Base-by-base conservation (phyloP, 495 filamentous ascomycete species). In the Talaromyces stipitatus region DNA sequence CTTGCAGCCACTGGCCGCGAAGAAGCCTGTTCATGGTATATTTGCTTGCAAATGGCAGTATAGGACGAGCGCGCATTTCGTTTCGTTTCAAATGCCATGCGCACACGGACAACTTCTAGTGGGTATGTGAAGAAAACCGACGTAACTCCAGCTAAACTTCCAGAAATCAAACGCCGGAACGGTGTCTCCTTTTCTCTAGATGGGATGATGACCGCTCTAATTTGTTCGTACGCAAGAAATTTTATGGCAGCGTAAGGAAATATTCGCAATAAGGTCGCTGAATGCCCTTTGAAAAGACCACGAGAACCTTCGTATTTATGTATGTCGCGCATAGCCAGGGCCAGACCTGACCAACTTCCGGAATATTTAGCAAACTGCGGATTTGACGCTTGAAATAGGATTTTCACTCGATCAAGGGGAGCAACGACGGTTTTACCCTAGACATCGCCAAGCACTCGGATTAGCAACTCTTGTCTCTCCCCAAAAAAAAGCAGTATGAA, bases 211-310 rank as follows among this genome's bases (percentile, higher is more conserved):
- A 85, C 61, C 10, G 84, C 79, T 22, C 94, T 87, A 57, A 96
- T 86, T 66, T 98, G 94, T 71, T 98, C 94, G 70, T 98, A 98
- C 22, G 94, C 91, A 41, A 97, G 79, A 71, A 98, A 98, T 62
- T 97, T 98, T 72, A 97, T 95, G 12, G 87, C 91, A 11, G 92
- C 94, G 69, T 98, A 98, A 6, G 94, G 94, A 67, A 97, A 98
- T 60, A 98, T 96, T 56, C 95, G 86, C 50, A 98, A 80, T 4
- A 97, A 72, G 0, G 94, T 98, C 12, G 91, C 94, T 16, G 91
- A 96, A 68, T 98, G 95, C 4, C 94, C 94, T 55, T 92, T 85
- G 69, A 86, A 98, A 16, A 98, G 78, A 2, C 95, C 94, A 16
- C 77, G 59, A 3, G 81, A 43, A 23, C 94, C 94, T 57, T 94